Percentiles rank a stretch among this genome's conserved stretches.
Conservation (phyloP, 1,284 basidiomycete genomes). For the Afroboletus lepidellus region DNA sequence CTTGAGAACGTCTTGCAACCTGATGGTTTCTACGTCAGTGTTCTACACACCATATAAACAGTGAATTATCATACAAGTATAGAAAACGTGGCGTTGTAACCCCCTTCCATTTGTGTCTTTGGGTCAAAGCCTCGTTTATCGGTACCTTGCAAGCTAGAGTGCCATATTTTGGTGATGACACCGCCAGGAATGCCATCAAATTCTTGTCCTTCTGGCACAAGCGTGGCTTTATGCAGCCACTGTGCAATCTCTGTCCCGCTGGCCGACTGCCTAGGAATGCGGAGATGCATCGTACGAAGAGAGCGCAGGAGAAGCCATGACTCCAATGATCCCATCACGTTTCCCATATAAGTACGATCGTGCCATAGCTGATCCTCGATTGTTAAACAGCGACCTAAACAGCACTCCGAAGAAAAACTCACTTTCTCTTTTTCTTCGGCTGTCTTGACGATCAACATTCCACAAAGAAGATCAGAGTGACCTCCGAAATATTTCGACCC, state of each 20-base stretch:
- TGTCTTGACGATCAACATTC: slow-evolving; percentile 74
- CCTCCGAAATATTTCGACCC: slow-evolving; percentile 91
- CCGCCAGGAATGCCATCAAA: slow-evolving; percentile 66
- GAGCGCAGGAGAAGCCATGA: slow-evolving; percentile 87
- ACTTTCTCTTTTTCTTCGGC: slow-evolving; percentile 66
- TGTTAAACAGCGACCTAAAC: not conserved
- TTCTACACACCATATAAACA: not conserved
- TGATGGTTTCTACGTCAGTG: slow-evolving; percentile 26
- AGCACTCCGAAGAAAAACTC: slow-evolving; percentile 13
- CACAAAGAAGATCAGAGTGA: slow-evolving; percentile 83
- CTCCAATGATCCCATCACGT: slow-evolving; percentile 79
- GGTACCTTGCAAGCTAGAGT: slow-evolving; percentile 75
- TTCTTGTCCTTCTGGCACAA: slow-evolving; percentile 42
- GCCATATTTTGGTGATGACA: slow-evolving; percentile 67
- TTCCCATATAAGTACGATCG: slow-evolving; percentile 70
- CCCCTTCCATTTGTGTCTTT: slow-evolving; percentile 75
- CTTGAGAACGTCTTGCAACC: slow-evolving; percentile 52
- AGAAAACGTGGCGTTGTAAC: slow-evolving; percentile 80
- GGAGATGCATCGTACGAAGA: slow-evolving; percentile 72
- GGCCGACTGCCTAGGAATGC: slow-evolving; percentile 73
- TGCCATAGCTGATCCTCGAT: slow-evolving; percentile 50
- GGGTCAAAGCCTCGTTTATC: slow-evolving; percentile 70
- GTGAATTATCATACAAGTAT: slow-evolving; percentile 53
- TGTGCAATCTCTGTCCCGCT: slow-evolving; percentile 68
- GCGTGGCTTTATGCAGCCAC: slow-evolving; percentile 66